Percentiles rank a stretch among this genome's conserved stretches.
These are phyloP conservation scores for Beauveria rudraprayagi DNA, from an alignment of 2,329 filamentous ascomycete species.

Conservation along the genomic window DNA sequence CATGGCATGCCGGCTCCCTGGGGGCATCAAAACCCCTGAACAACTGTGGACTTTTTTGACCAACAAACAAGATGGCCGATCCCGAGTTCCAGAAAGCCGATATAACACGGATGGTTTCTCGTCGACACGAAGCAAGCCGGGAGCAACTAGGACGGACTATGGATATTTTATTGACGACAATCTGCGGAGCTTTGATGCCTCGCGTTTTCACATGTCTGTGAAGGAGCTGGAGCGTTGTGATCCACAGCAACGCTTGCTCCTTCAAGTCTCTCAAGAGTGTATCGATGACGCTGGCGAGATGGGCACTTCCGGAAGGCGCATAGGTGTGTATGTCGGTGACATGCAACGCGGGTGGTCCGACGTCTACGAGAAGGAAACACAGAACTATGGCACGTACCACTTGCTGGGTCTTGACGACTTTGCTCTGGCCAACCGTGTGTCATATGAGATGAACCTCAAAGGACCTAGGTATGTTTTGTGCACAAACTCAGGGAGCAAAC, in stretches of 20 bases:
- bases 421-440: neutral
- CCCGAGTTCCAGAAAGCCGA: constrained; percentile 11
- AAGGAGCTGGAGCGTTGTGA: constrained; percentile 15
- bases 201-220: neutral
- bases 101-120: constrained; percentile 13
- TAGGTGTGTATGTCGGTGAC: constrained; percentile 3
- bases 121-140: neutral
- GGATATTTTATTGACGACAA: constrained; percentile 12
- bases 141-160: constrained; percentile 7
- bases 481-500: neutral
- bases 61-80: constrained; percentile 8
- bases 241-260: constrained; percentile 22
- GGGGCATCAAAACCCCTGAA: constrained; percentile 6
- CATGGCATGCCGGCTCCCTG: constrained; percentile 13
- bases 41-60: constrained; percentile 13
- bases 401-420: neutral
- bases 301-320: neutral
- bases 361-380: neutral
- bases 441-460: neutral
- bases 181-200: neutral
- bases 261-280: constrained; percentile 23
- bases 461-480: neutral
- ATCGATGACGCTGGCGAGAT: constrained; percentile 4
- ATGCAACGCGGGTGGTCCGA: neutral
- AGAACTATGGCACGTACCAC: neutral